Conservation (phyloP, 768 basidiomycete species). For the Daedaleopsis nitida region DNA sequence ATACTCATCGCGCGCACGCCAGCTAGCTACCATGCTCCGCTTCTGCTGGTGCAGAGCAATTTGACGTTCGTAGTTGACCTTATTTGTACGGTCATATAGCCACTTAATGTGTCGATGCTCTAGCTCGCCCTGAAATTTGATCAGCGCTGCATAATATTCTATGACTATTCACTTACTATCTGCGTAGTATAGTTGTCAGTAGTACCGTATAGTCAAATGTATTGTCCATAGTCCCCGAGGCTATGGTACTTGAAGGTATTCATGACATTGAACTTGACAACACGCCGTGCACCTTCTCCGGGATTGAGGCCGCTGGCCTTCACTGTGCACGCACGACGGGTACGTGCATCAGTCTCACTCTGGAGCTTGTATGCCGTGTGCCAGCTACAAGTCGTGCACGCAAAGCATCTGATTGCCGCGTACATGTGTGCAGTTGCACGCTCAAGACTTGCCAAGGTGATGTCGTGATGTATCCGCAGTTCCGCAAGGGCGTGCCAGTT, state of each 20-base stretch:
- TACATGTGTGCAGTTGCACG: conserved; percentile 18
- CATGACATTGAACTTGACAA: conserved; percentile 16
- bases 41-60: too few species aligned
- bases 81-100: conserved; percentile 8
- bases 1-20: not conserved
- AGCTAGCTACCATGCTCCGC: too few species aligned
- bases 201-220: conserved; percentile 23
- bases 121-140: too few species aligned
- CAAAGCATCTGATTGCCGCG: conserved; percentile 25
- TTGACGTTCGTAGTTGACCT: not conserved
- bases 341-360: not conserved
- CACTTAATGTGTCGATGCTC: too few species aligned
- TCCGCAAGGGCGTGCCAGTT: conserved; percentile 40
- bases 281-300: conserved; percentile 15
- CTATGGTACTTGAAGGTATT: conserved; percentile 31
- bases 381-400: not conserved
- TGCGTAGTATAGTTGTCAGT: too few species aligned
- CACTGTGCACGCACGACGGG: not conserved
- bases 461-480: conserved; percentile 33
- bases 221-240: conserved; percentile 19
- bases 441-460: conserved; percentile 25
- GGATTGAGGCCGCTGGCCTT: conserved; percentile 33
- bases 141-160: too few species aligned
- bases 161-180: too few species aligned
- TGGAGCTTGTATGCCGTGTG: conserved; percentile 25